These are phyloP conservation scores for Chalciporus sphaerocephalus DNA, from an alignment of 768 basidiomycete species.

Conservation along the genomic window DNA sequence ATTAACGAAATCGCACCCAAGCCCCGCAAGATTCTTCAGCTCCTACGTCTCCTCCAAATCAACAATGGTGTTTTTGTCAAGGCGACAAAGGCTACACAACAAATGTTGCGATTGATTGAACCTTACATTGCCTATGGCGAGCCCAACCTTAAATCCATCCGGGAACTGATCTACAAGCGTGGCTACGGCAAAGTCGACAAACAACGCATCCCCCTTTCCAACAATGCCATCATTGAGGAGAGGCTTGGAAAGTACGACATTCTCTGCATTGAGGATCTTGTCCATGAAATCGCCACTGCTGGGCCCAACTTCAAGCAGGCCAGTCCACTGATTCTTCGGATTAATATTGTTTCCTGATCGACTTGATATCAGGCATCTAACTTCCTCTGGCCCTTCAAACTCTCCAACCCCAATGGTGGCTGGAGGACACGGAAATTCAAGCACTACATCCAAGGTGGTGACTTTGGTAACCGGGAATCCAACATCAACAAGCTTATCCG, in stretches of 20 bases:
- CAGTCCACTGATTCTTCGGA: slow-evolving; percentile 21
- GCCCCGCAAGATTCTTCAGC: slow-evolving; percentile 97
- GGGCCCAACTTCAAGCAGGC: slow-evolving; percentile 99
- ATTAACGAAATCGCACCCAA: slow-evolving; percentile 99
- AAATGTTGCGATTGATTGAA: slow-evolving; percentile 97
- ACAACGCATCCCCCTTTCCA: slow-evolving; percentile 92
- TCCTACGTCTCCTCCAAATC: slow-evolving; percentile 97
- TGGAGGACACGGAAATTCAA: slow-evolving; percentile 99
- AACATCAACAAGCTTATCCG: slow-evolving; percentile 98
- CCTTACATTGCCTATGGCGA: slow-evolving; percentile 98
- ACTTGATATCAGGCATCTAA: slow-evolving; percentile 59
- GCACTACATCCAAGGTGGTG: slow-evolving; percentile 93
- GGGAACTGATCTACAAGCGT: slow-evolving; percentile 98
- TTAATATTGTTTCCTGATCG: background rate
- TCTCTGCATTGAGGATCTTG: slow-evolving; percentile 94
- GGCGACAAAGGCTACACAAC: slow-evolving; percentile 91
- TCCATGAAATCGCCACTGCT: slow-evolving; percentile 91
- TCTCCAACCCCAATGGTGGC: slow-evolving; percentile 97
- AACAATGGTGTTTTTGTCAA: slow-evolving; percentile 99
- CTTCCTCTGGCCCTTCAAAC: slow-evolving; percentile 99
- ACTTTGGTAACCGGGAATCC: slow-evolving; percentile 93
- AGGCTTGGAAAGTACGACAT: slow-evolving; percentile 91
- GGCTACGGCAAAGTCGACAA: slow-evolving; percentile 98
- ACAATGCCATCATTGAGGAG: slow-evolving; percentile 91
- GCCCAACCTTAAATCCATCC: slow-evolving; percentile 94